Evolutionary conservation across 192 early-diverging fungal genomes (phyloP).

Genomic region (Entomortierella beljakovae): DNA sequence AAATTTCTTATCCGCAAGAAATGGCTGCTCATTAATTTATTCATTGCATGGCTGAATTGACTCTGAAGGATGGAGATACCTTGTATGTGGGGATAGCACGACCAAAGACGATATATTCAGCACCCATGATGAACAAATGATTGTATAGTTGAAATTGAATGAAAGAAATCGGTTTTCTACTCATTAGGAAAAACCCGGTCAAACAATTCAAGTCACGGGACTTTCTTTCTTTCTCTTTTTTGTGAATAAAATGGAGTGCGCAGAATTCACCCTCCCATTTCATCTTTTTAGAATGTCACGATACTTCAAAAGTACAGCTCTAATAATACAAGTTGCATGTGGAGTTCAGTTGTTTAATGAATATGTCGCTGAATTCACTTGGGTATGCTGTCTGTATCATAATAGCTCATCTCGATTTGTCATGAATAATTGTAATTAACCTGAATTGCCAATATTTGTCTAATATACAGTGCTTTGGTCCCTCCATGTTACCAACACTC

Average conservation of each 20-base stretch:
- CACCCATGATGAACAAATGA: conserved; percentile 26
- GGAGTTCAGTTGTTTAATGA: conserved; percentile 76
- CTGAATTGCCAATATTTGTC: not conserved
- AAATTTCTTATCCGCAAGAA: too few species aligned
- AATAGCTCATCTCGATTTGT: not conserved
- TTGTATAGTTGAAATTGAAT: not conserved
- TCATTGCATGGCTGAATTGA: not conserved
- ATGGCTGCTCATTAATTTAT: too few species aligned
- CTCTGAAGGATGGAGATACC: conserved; percentile 11
- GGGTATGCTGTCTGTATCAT: conserved; percentile 62
- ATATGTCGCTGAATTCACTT: conserved; percentile 80
- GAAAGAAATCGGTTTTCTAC: not conserved
- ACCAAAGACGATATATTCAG: conserved; percentile 49
- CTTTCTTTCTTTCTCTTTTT: not conserved
- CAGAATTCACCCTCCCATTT: not conserved
- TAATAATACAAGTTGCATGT: conserved; percentile 72
- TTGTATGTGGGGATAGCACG: conserved; percentile 47
- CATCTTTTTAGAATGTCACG: conserved; percentile 11
- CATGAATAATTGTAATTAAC: not conserved
- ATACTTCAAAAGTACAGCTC: conserved; percentile 34
- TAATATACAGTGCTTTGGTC: conserved; percentile 79
- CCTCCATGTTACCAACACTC: conserved; percentile 93
- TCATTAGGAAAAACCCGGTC: not conserved
- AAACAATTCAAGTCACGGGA: not conserved
- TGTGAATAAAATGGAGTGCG: not conserved